A percentile compares a stretch with the other conserved stretches of the same genome.
phyloP scores from a whole-genome alignment of 2,329 filamentous ascomycete species.

The Beauveria sp. region DNA sequence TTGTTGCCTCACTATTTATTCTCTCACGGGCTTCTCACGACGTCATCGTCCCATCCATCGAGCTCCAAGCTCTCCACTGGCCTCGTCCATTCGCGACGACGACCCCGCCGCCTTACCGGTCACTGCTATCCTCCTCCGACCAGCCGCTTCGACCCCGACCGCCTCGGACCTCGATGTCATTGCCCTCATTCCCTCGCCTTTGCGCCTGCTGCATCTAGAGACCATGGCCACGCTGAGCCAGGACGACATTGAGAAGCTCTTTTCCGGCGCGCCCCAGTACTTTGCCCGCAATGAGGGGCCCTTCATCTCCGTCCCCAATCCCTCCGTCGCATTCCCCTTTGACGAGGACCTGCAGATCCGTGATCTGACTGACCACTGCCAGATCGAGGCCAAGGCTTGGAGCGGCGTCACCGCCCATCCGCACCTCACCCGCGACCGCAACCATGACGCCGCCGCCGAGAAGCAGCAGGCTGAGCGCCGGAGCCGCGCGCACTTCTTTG shows the following conservation, averaged over 20 bases:
- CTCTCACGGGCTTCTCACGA: neutral
- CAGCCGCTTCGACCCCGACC: neutral
- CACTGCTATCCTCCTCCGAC: neutral
- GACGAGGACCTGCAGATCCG: slow-evolving; percentile 53
- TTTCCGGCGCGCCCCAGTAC: slow-evolving; percentile 70
- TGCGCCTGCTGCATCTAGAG: neutral
- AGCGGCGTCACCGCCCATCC: slow-evolving; percentile 55
- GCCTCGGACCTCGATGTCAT: neutral
- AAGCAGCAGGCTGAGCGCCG: slow-evolving; percentile 35
- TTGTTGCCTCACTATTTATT: neutral
- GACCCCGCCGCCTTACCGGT: neutral
- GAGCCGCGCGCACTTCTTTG: slow-evolving; percentile 49
- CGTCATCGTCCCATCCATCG: neutral
- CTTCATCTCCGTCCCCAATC: slow-evolving; percentile 51
- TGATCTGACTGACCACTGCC: slow-evolving; percentile 57
- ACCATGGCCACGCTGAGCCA: slow-evolving; percentile 50
- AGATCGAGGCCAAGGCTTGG: slow-evolving; percentile 58
- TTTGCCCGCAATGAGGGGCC: slow-evolving; percentile 54
- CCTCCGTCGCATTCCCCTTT: slow-evolving; percentile 61
- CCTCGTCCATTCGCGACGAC: neutral
- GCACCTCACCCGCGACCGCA: slow-evolving; percentile 47
- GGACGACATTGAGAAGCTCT: slow-evolving; percentile 59
- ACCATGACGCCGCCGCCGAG: slow-evolving; percentile 34
- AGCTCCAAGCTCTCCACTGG: neutral
- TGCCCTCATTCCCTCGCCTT: neutral